Base-by-base conservation (phyloP, 805 yeast species). In the Yamadazyma phyllophila region DNA sequence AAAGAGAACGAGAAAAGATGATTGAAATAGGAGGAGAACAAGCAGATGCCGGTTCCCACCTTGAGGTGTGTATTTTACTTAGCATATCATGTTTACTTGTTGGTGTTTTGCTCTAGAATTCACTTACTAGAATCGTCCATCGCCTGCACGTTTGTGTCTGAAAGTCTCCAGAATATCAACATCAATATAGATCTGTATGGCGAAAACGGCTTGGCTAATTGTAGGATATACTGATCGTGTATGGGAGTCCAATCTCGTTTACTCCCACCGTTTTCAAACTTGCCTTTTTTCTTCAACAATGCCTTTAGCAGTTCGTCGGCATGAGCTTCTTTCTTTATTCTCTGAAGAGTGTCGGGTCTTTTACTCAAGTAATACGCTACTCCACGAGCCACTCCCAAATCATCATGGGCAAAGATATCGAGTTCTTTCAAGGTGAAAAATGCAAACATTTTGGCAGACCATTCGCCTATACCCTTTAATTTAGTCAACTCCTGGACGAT, bases 381-480 rank as follows among this genome's bases (percentile, higher is more conserved):
- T 0, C 97, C 97, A 50, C 96, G 69, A 27, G 91, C 89, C 2
- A 91, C 78, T 1, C 97, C 97, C 39, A 91, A 65, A 64, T 91
- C 97, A 14, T 82, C 88, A 4, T 78, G 67, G 4, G 94, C 84
- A 61, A 88, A 88, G 0, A 88, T 79, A 60, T 91, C 83, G 58
- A 78, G 59, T 46, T 87, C 74, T 20, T 74, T 75, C 37, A 90
- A 65, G 1, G 86, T 85, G 58, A 88, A 88, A 16, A 84, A 58
- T 13, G 87, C 64, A 62, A 89, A 91, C 96, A 91, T 91, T 44
- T 85, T 85, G 0, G 94, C 91, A 4, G 90, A 80, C 98, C 98
- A 91, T 1, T 75, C 74, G 0, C 94, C 95, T 13, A 87, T 76
- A 0, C 95, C 95, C 56, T 85, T 85, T 50, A 85, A 67, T 20